These are phyloP conservation scores for Mycena metata DNA, from an alignment of 768 basidiomycete genomes.

Conservation along the genomic window DNA sequence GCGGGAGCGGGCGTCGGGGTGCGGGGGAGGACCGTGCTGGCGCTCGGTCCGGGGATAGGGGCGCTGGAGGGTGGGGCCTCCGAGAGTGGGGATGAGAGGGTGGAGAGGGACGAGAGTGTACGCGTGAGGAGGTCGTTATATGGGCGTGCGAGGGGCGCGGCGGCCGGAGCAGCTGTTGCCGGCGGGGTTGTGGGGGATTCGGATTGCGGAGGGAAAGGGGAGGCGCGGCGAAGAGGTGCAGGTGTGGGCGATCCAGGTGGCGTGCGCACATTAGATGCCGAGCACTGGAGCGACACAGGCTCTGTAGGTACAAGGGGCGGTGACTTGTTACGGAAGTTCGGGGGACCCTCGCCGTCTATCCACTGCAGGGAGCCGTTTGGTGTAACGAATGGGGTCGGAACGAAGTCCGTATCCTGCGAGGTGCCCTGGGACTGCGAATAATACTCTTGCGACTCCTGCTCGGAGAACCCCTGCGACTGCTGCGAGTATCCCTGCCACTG, in stretches of 20 bases:
- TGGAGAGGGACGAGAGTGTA: constrained; percentile 35
- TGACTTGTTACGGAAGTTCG: not conserved
- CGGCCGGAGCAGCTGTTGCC: not conserved
- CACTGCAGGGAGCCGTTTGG: constrained; percentile 69
- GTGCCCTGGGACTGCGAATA: not conserved
- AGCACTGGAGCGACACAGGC: constrained; percentile 4
- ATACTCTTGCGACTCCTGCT: constrained; percentile 49
- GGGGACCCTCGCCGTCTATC: constrained; percentile 29
- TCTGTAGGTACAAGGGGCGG: constrained; percentile 28
- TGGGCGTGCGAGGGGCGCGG: not conserved
- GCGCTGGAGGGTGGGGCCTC: constrained; percentile 5
- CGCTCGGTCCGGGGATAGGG: not conserved
- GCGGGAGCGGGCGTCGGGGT: constrained; percentile 4
- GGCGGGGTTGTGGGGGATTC: constrained; percentile 8
- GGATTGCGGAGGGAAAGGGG: not conserved
- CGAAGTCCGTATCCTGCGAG: constrained; percentile 41
- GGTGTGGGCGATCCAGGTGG: not conserved
- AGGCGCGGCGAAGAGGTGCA: constrained; percentile 1
- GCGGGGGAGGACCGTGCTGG: not conserved
- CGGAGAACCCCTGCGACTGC: constrained; percentile 47
- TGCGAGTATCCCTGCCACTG: constrained; percentile 39
- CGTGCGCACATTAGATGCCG: not conserved
- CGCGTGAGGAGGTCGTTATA: constrained; percentile 7
- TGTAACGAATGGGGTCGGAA: constrained; percentile 67
- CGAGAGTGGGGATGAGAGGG: constrained; percentile 44